phyloP scores from a whole-genome alignment of 2,329 filamentous ascomycete species.

The Colletotrichum chlorophyti region DNA sequence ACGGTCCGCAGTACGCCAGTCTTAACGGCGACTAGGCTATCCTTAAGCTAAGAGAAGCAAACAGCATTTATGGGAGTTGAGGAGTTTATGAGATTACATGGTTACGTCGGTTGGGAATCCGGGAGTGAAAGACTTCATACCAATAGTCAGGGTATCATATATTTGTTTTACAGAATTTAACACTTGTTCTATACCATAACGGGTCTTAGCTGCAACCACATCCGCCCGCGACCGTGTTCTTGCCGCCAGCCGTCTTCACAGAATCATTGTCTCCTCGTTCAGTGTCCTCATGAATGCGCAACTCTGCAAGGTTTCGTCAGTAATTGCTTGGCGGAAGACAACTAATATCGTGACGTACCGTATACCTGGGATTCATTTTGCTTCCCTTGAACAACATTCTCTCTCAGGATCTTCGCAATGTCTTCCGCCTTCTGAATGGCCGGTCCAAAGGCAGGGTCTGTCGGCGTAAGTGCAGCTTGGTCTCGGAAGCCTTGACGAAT shows the following conservation, averaged over 20 bases:
- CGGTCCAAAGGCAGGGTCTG: constrained; percentile 64
- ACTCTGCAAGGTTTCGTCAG: constrained; percentile 56
- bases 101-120: neutral
- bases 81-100: neutral
- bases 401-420: constrained; percentile 77
- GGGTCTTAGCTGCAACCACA: constrained; percentile 36
- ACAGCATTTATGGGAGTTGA: constrained; percentile 13
- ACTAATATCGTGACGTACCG: constrained; percentile 59
- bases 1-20: constrained; percentile 81
- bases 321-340: no score
- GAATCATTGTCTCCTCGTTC: constrained; percentile 94
- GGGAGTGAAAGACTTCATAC: neutral
- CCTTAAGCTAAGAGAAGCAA: neutral
- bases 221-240: constrained; percentile 36
- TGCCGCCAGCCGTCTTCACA: constrained; percentile 68
- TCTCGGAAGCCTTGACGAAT: constrained; percentile 78
- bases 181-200: neutral
- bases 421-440: constrained; percentile 82
- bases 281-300: constrained; percentile 89
- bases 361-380: constrained; percentile 59
- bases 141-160: constrained; percentile 26
- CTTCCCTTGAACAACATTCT: constrained; percentile 89
- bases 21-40: constrained; percentile 75
- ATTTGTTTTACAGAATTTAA: constrained; percentile 18
- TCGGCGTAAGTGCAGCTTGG: constrained; percentile 64